Conservation (phyloP, 2,329 filamentous ascomycete genomes). For the Akanthomyces uredinophilus region DNA sequence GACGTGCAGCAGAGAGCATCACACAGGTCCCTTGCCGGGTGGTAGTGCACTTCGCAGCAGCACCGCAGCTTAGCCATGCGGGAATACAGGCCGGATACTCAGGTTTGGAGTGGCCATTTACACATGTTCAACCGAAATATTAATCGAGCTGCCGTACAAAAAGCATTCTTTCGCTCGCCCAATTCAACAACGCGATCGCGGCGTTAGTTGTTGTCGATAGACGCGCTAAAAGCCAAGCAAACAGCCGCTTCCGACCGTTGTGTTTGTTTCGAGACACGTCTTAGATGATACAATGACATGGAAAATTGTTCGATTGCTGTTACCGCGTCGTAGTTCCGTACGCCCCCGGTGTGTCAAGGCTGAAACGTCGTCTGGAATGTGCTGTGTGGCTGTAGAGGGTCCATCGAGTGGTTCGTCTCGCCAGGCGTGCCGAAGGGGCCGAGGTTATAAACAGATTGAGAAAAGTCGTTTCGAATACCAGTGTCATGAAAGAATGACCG, state of each 20-base stretch:
- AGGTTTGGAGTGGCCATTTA: not conserved
- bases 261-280: not conserved
- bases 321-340: not conserved
- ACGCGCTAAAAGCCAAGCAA: not conserved
- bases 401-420: not conserved
- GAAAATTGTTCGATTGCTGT: not conserved
- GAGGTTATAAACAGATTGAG: not conserved
- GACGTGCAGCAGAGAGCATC: too few species aligned
- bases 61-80: not conserved
- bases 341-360: not conserved
- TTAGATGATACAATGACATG: not conserved
- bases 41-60: not conserved
- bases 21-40: too few species aligned
- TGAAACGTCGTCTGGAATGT: constrained; percentile 11
- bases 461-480: not conserved
- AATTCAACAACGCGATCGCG: not conserved
- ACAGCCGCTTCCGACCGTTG: not conserved
- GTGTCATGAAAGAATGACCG: not conserved
- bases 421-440: not conserved
- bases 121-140: not conserved
- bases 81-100: not conserved
- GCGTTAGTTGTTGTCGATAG: not conserved
- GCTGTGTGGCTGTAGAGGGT: not conserved
- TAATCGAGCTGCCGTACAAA: not conserved
- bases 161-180: not conserved